Conservation (phyloP, 1,284 basidiomycete species). For the Hymenochaete sp. region DNA sequence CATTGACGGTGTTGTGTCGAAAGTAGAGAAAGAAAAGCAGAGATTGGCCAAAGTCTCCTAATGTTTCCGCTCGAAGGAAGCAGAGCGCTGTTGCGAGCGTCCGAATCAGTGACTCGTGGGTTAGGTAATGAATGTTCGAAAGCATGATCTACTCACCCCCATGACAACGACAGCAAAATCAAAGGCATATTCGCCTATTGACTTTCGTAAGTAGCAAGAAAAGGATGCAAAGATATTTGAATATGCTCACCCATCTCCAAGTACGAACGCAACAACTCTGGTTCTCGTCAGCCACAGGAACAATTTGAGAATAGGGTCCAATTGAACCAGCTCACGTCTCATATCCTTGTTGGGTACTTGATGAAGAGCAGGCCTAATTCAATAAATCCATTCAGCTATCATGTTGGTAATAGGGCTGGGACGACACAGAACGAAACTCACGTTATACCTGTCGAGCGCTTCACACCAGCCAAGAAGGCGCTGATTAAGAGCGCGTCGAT, state of each 20-base stretch:
- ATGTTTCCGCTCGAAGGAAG: constrained; percentile 57
- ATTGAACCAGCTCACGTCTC: constrained; percentile 56
- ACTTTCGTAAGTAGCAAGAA: not conserved
- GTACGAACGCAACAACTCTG: constrained; percentile 66
- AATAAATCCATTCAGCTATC: constrained; percentile 1
- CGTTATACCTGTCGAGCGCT: constrained; percentile 75
- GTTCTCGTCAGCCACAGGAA: not conserved
- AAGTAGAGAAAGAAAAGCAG: too few species aligned
- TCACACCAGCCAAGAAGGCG: constrained; percentile 72
- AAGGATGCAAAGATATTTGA: not conserved
- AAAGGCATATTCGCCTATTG: constrained; percentile 66
- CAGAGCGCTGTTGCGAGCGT: constrained; percentile 45
- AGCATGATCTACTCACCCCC: constrained; percentile 44
- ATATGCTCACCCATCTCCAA: constrained; percentile 63
- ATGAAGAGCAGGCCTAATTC: constrained; percentile 51
- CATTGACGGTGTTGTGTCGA: too few species aligned
- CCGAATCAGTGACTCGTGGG: constrained; percentile 19
- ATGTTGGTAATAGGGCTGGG: not conserved
- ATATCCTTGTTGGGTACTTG: constrained; percentile 77
- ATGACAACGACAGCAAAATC: constrained; percentile 76
- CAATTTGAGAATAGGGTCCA: not conserved
- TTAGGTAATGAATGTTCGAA: too few species aligned
- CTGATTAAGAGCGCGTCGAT: constrained; percentile 71
- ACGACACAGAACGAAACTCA: constrained; percentile 30
- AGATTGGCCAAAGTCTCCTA: constrained; percentile 17